phyloP scores from a whole-genome alignment of 2,329 filamentous ascomycete species.

The Aspergillus clavatus region DNA sequence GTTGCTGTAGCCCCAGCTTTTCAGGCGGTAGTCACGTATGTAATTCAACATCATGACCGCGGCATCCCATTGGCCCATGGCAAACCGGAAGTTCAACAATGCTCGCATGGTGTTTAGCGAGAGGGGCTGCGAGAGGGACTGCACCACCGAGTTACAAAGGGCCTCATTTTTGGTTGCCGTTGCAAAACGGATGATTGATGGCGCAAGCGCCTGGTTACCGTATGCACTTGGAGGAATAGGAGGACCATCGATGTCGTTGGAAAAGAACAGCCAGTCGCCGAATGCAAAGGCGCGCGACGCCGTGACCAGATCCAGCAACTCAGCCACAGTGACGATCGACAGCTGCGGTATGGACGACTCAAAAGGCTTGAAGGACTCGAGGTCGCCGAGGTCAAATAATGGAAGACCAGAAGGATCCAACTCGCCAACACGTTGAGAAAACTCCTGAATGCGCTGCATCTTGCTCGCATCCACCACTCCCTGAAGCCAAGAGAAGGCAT shows the following conservation, averaged over 20 bases:
- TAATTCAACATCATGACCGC: conserved; percentile 30
- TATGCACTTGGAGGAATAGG: conserved; percentile 46
- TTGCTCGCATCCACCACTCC: conserved; percentile 34
- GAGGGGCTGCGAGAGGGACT: conserved; percentile 29
- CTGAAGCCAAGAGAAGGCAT: conserved; percentile 30
- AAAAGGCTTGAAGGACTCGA: conserved; percentile 15
- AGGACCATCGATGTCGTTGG: conserved; percentile 51
- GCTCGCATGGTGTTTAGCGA: conserved; percentile 34
- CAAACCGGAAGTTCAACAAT: conserved; percentile 32
- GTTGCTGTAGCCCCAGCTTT: conserved; percentile 38
- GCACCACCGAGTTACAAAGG: conserved; percentile 27
- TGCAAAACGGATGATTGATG: conserved; percentile 53
- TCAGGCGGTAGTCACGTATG: conserved; percentile 29
- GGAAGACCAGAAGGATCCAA: conserved; percentile 10
- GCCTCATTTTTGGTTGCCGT: conserved; percentile 43
- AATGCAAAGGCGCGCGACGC: conserved; percentile 45
- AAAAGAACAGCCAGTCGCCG: conserved; percentile 51
- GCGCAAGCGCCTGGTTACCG: conserved; percentile 44
- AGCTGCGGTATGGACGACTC: conserved; percentile 36
- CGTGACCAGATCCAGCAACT: conserved; percentile 49
- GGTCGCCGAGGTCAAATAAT: conserved; percentile 15
- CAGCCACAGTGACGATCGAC: conserved; percentile 46
- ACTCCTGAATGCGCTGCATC: conserved; percentile 28
- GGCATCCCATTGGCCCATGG: conserved; percentile 31
- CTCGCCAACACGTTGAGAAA: conserved; percentile 22